phyloP scores from a whole-genome alignment of 208 protist genomes.

The Phytomonas sp. region DNA sequence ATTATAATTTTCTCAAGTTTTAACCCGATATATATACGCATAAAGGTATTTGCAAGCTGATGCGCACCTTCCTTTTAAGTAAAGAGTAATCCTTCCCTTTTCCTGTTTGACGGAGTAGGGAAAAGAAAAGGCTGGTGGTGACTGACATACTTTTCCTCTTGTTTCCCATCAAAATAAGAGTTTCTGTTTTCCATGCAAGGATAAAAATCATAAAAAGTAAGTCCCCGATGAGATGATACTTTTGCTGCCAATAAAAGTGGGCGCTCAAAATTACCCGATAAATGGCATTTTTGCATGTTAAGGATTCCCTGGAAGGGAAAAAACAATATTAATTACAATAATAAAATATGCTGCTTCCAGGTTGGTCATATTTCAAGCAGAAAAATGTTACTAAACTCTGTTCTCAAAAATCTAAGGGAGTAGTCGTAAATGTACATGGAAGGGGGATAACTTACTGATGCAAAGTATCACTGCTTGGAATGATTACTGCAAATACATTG shows the following conservation, averaged over 20 bases:
- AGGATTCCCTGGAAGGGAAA: neutral
- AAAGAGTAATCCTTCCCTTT: neutral
- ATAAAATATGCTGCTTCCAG: slow-evolving; percentile 1
- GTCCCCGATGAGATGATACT: neutral
- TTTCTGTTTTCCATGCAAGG: neutral
- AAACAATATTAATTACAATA: slow-evolving; percentile 7
- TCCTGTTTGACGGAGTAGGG: neutral
- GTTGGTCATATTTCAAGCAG: slow-evolving; percentile 10
- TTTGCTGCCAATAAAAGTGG: neutral
- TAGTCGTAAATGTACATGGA: slow-evolving; percentile 10
- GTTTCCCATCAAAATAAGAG: neutral
- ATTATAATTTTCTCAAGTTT: neutral
- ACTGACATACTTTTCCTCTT: neutral
- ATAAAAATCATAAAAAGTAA: neutral
- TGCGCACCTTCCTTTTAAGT: neutral
- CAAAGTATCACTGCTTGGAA: neutral
- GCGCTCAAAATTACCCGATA: neutral
- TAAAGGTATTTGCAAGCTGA: neutral
- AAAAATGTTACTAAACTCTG: slow-evolving; percentile 3
- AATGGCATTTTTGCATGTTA: neutral
- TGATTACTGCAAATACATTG: neutral
- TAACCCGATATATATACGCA: slow-evolving; percentile 1
- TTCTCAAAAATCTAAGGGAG: slow-evolving; percentile 14
- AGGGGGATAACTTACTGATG: slow-evolving; percentile 2
- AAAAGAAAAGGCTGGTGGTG: neutral